Evolutionary conservation across 2,329 filamentous ascomycete species (phyloP), one percentile per base, ranked within the genome.

Genomic region (Penicillium sp.): DNA sequence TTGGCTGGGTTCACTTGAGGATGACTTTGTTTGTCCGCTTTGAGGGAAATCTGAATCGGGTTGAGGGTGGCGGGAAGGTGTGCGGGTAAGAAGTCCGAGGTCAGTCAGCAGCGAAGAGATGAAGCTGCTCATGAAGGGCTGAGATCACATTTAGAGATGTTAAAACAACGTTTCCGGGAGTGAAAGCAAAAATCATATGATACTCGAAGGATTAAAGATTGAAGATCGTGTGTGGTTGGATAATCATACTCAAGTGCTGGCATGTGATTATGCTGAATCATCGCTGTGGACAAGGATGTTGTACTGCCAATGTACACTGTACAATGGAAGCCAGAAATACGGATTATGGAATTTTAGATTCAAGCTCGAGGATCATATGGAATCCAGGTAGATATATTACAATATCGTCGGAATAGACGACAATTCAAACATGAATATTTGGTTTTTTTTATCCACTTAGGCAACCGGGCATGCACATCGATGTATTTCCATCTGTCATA

Each of bases 21-120:
- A 65, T 35, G 51, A 33, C 48, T 61, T 45, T 65, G 59, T 56
- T 58, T 62, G 55, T 64, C 62, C 64, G 52, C 55, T 62, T 58
- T 60, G 61, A 47, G 63, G 61, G 31, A 63, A 55, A 50, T 64
- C 59, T 35, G 66, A 60, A 57, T 63, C 51, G 63, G 67, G 57
- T 60, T 68, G 57, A 27, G 52, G 58, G 47, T 63, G 39, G 53
- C 62, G 68, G 48, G 58, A 62, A 35, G 76, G 76, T 57, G 74
- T 72, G 58, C 72, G 75, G 24, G 59, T 73, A 72, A 75, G 75
- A 60, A 78, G 65, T 61, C 76, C 73, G 48, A 75, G 72, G 63
- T 79, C 77, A 57, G 76, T 73, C 48, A 80, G 65, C 56, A 77
- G 72, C 41, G 77, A 77, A 29, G 70, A 70, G 51, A 79, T 70